These are phyloP conservation scores for Ophiostoma triangulosporum DNA, from an alignment of 2,329 filamentous ascomycete genomes.

Conservation along the genomic window DNA sequence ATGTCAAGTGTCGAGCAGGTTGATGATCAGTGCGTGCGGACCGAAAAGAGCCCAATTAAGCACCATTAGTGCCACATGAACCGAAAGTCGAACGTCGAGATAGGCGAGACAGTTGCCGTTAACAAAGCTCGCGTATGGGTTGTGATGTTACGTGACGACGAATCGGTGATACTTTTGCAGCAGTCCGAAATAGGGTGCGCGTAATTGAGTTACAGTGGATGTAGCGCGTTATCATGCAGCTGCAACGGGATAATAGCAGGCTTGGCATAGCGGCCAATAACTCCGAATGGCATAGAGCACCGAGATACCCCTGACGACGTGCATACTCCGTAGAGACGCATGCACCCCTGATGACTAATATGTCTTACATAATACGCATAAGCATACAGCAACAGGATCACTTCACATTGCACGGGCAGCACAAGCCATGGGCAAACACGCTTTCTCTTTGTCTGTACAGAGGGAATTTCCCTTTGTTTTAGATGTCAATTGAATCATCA, in stretches of 20 bases:
- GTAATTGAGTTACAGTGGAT: too few species aligned
- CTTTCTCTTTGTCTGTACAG: background rate
- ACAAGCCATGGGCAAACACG: background rate
- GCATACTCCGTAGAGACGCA: too few species aligned
- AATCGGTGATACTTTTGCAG: too few species aligned
- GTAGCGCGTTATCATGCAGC: too few species aligned
- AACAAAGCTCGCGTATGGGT: background rate
- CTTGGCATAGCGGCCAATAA: background rate
- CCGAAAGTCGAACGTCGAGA: background rate
- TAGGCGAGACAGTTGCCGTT: background rate
- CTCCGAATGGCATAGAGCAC: too few species aligned
- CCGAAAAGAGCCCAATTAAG: background rate
- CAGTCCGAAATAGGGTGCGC: background rate
- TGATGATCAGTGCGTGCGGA: background rate
- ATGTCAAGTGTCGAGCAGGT: background rate
- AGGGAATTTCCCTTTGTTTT: background rate
- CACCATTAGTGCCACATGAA: conserved; percentile 4
- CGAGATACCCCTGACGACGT: too few species aligned
- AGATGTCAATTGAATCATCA: conserved; percentile 1
- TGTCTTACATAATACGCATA: too few species aligned
- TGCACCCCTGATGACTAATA: background rate
- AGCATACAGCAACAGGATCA: background rate
- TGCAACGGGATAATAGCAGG: too few species aligned
- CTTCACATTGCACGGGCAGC: background rate
- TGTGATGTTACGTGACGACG: too few species aligned